A percentile compares a stretch with the other conserved stretches of the same genome.
Evolutionary conservation across 768 basidiomycete species (phyloP).

Genomic region (Leccinum disarticulatum): DNA sequence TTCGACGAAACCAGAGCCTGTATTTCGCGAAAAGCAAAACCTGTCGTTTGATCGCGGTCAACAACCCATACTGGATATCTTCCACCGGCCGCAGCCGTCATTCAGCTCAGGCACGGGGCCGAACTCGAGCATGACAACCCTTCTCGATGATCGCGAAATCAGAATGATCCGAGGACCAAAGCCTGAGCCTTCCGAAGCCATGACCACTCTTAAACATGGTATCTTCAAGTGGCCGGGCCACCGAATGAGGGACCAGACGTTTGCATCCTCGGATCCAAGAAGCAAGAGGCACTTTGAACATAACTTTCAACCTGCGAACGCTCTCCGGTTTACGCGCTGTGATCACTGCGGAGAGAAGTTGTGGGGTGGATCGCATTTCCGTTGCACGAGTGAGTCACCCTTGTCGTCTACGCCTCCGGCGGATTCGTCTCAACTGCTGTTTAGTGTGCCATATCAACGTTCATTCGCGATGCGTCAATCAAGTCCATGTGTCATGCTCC

Average conservation of each 20-base stretch:
- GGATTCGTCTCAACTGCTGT: constrained; percentile 4
- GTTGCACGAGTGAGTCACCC: constrained; percentile 77
- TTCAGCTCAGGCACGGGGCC: constrained; percentile 12
- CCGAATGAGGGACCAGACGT: constrained; percentile 47
- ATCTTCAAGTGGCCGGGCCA: constrained; percentile 76
- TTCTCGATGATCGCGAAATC: constrained; percentile 31
- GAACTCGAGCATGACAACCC: constrained; percentile 20
- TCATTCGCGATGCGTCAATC: constrained; percentile 81
- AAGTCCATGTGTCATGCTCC: constrained; percentile 65
- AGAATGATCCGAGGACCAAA: constrained; percentile 30
- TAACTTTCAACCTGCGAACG: constrained; percentile 84
- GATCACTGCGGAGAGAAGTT: constrained; percentile 97
- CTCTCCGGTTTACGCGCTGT: constrained; percentile 87
- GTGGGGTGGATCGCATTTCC: constrained; percentile 96
- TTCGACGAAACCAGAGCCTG: constrained; percentile 9
- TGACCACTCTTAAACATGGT: constrained; percentile 50
- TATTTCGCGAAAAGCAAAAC: constrained; percentile 26
- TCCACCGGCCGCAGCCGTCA: constrained; percentile 13
- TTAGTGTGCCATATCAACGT: constrained; percentile 83
- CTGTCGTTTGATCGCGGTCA: constrained; percentile 30
- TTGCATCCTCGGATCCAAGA: constrained; percentile 36
- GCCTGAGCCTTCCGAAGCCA: constrained; percentile 39
- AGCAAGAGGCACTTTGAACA: constrained; percentile 59
- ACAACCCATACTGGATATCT: constrained; percentile 9
- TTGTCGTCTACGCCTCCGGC: neutral